Base-by-base conservation (phyloP, 2,329 filamentous ascomycete genomes). In the Epichloe coenophiala region DNA sequence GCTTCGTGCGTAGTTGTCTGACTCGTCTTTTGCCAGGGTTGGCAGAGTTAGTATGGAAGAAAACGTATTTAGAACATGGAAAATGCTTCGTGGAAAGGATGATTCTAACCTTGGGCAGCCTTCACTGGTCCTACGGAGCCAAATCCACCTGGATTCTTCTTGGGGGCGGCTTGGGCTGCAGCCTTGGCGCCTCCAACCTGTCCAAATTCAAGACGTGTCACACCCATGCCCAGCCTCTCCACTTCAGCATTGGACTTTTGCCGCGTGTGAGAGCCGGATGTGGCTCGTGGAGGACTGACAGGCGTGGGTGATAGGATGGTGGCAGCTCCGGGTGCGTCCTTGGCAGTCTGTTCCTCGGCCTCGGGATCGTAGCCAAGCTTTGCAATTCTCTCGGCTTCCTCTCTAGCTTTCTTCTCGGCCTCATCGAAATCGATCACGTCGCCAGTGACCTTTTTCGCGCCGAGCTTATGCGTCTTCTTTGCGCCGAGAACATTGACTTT, bases 301-400 rank as follows among this genome's bases (percentile, higher is more conserved):
- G 90, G 87, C 1, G 86, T 86, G 1, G 91, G 86, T 21, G 85
- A 71, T 50, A 81, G 74, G 56, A 94, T 83, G 48, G 77, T 77
- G 15, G 78, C 74, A 52, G 78, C 75, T 50, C 78, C 73, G 12
- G 73, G 57, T 54, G 79, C 73, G 38, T 70, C 59, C 36, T 66
- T 66, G 54, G 70, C 67, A 56, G 65, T 74, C 45, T 66, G 77
- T 58, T 78, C 78, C 67, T 95, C 91, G 19, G 88, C 90, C 56
- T 96, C 86, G 1, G 90, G 88, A 60, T 98, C 89, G 62, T 98
- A 98, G 39, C 93, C 93, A 21, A 98, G 74, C 70, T 95, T 95
- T 65, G 85, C 89, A 63, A 96, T 93, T 58, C 93, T 84, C 68
- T 97, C 93, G 3, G 90, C 93, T 68, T 98, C 93, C 68, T 97